A percentile compares a stretch with the other conserved stretches of the same genome.
Evolutionary conservation across 2,329 filamentous ascomycete species (phyloP).

Genomic region (Botrytis fragariae): DNA sequence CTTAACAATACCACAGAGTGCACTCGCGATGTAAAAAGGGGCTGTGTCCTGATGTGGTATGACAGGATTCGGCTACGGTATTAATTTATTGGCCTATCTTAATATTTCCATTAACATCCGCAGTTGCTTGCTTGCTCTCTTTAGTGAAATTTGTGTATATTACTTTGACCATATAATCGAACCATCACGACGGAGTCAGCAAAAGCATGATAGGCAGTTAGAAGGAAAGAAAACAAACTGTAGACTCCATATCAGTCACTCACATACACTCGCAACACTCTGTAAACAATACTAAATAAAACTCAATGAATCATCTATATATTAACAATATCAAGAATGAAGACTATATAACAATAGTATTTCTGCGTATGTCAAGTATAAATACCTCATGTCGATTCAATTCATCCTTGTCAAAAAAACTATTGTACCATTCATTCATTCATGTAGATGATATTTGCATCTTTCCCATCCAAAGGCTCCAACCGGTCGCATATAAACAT

Average conservation of each 20-base stretch:
- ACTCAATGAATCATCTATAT: not conserved
- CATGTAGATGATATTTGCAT: not conserved
- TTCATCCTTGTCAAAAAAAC: not conserved
- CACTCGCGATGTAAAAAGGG: too few species aligned
- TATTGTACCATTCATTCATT: not conserved
- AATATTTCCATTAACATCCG: not conserved
- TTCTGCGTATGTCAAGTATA: not conserved
- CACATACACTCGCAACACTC: too few species aligned
- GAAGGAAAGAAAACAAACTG: not conserved
- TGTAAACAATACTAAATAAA: not conserved
- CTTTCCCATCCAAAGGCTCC: not conserved
- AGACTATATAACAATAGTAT: not conserved
- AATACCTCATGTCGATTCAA: not conserved
- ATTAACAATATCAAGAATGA: not conserved
- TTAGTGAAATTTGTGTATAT: not conserved
- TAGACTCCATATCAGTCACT: not conserved
- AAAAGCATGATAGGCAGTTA: not conserved
- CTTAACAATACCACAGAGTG: not conserved
- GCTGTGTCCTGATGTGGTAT: too few species aligned
- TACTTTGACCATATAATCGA: not conserved
- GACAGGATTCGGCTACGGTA: not conserved
- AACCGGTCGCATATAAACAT: conserved; percentile 28
- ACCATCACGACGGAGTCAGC: not conserved
- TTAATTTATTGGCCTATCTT: not conserved
- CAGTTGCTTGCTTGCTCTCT: not conserved